Evolutionary conservation across 1,139 yeast genomes (phyloP).

Genomic region (Insectozyma bohioensis): DNA sequence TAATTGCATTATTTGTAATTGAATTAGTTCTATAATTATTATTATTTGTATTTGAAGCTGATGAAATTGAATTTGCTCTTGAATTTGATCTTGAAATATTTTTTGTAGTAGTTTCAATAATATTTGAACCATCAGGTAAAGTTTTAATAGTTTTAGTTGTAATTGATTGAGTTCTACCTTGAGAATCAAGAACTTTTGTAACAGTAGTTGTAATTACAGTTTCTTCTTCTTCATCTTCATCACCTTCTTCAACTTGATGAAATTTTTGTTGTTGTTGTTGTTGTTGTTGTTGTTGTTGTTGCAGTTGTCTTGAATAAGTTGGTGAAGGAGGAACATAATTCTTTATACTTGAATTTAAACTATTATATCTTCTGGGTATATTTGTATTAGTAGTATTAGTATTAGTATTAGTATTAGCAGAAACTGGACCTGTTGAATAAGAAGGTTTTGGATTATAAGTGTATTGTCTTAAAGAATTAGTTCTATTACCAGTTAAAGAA

Average conservation of each 20-base stretch:
- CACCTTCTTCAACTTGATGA: conserved; percentile 10
- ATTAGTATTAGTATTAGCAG: conserved; percentile 1
- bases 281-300: conserved; percentile 4
- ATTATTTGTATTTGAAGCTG: conserved; percentile 7
- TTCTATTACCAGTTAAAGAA: conserved; percentile 6
- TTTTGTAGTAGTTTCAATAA: conserved; percentile 46
- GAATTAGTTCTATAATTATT: conserved; percentile 20
- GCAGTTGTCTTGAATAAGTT: background rate
- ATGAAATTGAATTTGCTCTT: conserved; percentile 31
- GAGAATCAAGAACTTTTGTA: conserved; percentile 43
- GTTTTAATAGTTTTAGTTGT: conserved; percentile 44
- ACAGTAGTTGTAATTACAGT: conserved; percentile 41
- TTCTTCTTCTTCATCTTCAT: conserved; percentile 26
- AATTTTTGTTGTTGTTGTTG: conserved; percentile 7
- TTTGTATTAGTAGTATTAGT: conserved; percentile 11
- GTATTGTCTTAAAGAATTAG: conserved; percentile 27
- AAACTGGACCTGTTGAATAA: conserved; percentile 25
- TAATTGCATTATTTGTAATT: conserved; percentile 21
- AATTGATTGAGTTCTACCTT: conserved; percentile 42
- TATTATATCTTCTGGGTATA: conserved; percentile 22
- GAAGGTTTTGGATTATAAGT: conserved; percentile 45
- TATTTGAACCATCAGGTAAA: conserved; percentile 46
- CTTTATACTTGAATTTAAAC: conserved; percentile 15
- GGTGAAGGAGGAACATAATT: conserved; percentile 4
- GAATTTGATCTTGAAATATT: conserved; percentile 40